These are phyloP conservation scores for Pyrrhoderma lamaoense DNA, from an alignment of 1,284 basidiomycete species.

Conservation along the genomic window DNA sequence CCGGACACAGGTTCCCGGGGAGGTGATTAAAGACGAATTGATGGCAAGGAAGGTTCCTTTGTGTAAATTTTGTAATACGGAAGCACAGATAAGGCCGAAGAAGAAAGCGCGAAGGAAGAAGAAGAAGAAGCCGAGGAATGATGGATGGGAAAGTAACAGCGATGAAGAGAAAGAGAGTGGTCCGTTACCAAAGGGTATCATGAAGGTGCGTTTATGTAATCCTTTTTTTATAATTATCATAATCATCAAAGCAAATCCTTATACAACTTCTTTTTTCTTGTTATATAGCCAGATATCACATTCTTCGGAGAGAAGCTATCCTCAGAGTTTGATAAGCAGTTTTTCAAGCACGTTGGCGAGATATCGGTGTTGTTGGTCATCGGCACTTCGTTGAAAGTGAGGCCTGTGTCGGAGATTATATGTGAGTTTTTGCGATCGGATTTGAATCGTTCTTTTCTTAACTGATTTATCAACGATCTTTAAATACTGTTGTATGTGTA, in stretches of 20 bases:
- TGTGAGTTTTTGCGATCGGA: slow-evolving; percentile 41
- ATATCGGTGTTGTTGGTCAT: slow-evolving; percentile 89
- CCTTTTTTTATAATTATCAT: not conserved
- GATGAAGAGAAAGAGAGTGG: slow-evolving; percentile 52
- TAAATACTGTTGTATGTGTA: no score
- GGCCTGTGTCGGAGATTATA: slow-evolving; percentile 83
- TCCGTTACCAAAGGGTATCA: slow-evolving; percentile 59
- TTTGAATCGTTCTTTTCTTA: slow-evolving; percentile 10
- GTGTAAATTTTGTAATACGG: slow-evolving; percentile 55
- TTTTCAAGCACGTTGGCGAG: slow-evolving; percentile 70
- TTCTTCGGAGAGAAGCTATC: slow-evolving; percentile 93
- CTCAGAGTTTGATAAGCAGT: slow-evolving; percentile 73
- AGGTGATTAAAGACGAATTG: slow-evolving; percentile 71
- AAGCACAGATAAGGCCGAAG: slow-evolving; percentile 26
- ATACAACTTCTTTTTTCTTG: not conserved
- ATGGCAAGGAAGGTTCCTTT: slow-evolving; percentile 64
- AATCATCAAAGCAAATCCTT: no score
- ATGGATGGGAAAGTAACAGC: slow-evolving; percentile 45
- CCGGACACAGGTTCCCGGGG: slow-evolving; percentile 61
- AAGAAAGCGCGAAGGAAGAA: slow-evolving; percentile 32
- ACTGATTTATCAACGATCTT: no score
- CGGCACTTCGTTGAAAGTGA: slow-evolving; percentile 90
- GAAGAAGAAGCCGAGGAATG: slow-evolving; percentile 38
- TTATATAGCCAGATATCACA: slow-evolving; percentile 80
- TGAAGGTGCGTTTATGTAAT: slow-evolving; percentile 55